Conservation (phyloP, 768 basidiomycete genomes). For the Favolaschia claudopus region DNA sequence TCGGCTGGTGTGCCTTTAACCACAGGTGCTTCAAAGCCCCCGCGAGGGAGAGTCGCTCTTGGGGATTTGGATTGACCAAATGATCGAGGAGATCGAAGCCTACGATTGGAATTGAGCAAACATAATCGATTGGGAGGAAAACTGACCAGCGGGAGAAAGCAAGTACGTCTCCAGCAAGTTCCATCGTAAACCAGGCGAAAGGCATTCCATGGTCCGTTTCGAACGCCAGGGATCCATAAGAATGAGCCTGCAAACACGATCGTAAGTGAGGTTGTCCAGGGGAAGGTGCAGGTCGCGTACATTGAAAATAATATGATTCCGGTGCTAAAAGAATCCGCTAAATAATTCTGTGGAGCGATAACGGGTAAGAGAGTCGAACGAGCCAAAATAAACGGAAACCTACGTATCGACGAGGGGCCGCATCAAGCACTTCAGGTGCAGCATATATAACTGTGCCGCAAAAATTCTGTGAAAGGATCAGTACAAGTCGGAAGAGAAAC, state of each 20-base stretch:
- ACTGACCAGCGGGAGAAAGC: constrained; percentile 11
- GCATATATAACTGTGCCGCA: constrained; percentile 6
- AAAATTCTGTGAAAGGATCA: neutral
- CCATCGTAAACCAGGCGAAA: constrained; percentile 8
- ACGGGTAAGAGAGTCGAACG: too few species aligned
- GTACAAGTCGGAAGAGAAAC: neutral
- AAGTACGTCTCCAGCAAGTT: neutral
- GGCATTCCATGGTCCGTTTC: neutral
- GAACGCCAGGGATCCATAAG: neutral
- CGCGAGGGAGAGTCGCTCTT: constrained; percentile 2
- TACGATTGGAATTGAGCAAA: neutral
- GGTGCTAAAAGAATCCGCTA: constrained; percentile 16
- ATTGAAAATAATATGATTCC: constrained; percentile 21
- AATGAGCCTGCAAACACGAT: constrained; percentile 7
- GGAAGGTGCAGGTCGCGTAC: neutral
- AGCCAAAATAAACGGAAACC: too few species aligned
- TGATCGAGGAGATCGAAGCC: constrained; percentile 12
- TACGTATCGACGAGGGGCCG: neutral
- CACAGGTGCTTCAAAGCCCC: constrained; percentile 17
- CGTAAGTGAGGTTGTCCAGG: neutral
- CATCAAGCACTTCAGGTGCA: constrained; percentile 17
- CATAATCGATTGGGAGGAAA: neutral
- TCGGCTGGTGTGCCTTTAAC: constrained; percentile 5
- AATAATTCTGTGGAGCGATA: too few species aligned
- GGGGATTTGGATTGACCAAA: constrained; percentile 5